Percentiles rank a stretch among this genome's conserved stretches.
Conservation (phyloP, 1,284 basidiomycete genomes). For the Earliella scabrosa region DNA sequence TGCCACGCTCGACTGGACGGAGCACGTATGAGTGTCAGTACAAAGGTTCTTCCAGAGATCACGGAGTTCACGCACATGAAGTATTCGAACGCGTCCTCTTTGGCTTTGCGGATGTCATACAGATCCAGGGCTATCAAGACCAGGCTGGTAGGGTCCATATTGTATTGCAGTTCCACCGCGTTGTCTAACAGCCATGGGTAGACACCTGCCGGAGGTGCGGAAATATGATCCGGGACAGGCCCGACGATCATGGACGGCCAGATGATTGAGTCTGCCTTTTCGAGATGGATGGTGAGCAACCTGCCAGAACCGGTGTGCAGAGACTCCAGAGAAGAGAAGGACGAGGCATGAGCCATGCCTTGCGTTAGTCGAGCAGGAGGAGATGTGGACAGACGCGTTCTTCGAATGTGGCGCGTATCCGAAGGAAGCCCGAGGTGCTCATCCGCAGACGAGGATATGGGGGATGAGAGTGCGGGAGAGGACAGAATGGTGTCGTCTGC, state of each 20-base stretch:
- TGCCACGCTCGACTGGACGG: conserved; percentile 73
- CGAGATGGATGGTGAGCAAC: conserved; percentile 73
- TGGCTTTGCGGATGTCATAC: conserved; percentile 71
- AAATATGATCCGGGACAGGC: conserved; percentile 64
- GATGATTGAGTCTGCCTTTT: conserved; percentile 77
- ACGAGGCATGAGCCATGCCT: conserved; percentile 60
- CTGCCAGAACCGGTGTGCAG: conserved; percentile 62
- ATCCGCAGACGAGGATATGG: conserved; percentile 57
- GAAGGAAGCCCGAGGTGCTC: conserved; percentile 36
- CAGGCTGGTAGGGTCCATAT: conserved; percentile 83
- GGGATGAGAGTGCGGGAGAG: conserved; percentile 64
- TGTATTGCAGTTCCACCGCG: conserved; percentile 65
- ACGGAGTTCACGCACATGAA: conserved; percentile 58
- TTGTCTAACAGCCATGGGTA: conserved; percentile 57
- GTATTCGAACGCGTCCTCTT: conserved; percentile 77
- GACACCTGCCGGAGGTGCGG: conserved; percentile 42
- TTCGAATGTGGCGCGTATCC: conserved; percentile 16
- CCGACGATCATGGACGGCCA: conserved; percentile 81
- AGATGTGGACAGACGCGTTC: conserved; percentile 38
- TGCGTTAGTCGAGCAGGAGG: conserved; percentile 54
- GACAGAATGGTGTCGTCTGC: conserved; percentile 57
- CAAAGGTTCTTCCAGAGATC: too few relatives aligned
- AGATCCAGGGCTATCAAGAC: conserved; percentile 69
- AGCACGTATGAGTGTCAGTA: neutral
- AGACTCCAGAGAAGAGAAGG: conserved; percentile 76